phyloP scores from a whole-genome alignment of 306 rosid species.

The Quercus variabilis region DNA sequence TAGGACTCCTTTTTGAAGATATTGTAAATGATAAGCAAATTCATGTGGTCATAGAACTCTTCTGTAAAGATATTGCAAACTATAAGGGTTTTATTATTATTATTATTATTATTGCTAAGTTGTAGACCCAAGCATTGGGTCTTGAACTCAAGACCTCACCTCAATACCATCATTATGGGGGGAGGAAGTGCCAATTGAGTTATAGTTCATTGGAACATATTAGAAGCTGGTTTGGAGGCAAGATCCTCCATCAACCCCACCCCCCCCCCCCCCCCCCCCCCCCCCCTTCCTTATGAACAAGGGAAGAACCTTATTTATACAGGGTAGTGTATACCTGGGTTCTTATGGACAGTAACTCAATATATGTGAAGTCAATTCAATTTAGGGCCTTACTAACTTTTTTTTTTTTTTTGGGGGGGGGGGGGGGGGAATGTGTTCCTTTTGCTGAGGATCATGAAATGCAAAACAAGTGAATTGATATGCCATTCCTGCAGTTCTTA shows the following conservation, averaged over 20 bases:
- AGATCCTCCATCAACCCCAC: too few species aligned
- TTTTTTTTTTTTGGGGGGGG: neutral
- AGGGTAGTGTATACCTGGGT: neutral
- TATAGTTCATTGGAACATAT: too few species aligned
- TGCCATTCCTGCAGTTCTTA: neutral
- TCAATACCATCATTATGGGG: too few species aligned
- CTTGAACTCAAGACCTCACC: too few species aligned
- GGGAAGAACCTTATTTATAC: neutral
- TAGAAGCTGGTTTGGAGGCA: too few species aligned
- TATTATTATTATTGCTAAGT: neutral
- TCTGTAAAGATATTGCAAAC: neutral
- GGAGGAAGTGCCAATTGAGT: too few species aligned
- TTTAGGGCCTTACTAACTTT: neutral
- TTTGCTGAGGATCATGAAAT: neutral
- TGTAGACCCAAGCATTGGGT: too few species aligned
- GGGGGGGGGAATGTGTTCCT: neutral
- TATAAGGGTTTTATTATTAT: neutral
- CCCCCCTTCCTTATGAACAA: neutral
- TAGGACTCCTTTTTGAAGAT: too few species aligned
- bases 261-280: too few species aligned
- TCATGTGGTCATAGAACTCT: neutral
- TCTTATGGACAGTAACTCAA: neutral
- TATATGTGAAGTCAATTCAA: neutral
- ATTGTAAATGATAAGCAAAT: too few species aligned
- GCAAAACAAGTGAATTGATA: neutral